Percentiles rank a stretch among this genome's conserved stretches.
These are phyloP conservation scores for Septoria petroselini DNA, from an alignment of 2,329 filamentous ascomycete genomes.

Conservation along the genomic window DNA sequence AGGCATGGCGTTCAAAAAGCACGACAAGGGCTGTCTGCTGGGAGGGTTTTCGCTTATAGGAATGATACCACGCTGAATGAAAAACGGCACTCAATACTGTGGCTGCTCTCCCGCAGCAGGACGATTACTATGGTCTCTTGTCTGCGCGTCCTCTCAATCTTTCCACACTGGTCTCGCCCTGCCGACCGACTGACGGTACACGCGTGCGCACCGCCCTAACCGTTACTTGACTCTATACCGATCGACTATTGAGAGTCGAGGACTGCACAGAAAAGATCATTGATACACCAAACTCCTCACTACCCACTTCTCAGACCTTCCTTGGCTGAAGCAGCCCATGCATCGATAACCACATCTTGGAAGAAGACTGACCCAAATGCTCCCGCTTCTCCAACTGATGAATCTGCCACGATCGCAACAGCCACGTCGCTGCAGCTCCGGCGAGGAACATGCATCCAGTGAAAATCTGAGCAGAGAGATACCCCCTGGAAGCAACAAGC, in stretches of 20 bases:
- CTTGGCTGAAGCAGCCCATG: conserved; percentile 4
- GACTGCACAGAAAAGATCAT: no score
- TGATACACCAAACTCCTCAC: no score
- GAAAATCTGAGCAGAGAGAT: conserved; percentile 57
- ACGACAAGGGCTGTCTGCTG: conserved; percentile 25
- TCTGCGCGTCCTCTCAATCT: no score
- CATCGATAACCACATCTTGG: background rate
- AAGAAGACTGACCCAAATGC: background rate
- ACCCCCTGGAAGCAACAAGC: conserved; percentile 36
- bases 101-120: conserved; percentile 28
- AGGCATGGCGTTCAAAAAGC: conserved; percentile 26
- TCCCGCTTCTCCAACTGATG: conserved; percentile 44
- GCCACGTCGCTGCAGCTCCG: conserved; percentile 50
- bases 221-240: no score
- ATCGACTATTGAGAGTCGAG: no score
- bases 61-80: conserved; percentile 28
- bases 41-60: conserved; percentile 21
- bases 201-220: no score
- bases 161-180: no score
- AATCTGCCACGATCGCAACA: conserved; percentile 59
- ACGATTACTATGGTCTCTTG: conserved; percentile 13
- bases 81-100: conserved; percentile 23
- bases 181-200: no score
- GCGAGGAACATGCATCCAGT: conserved; percentile 57
- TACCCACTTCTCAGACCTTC: conserved; percentile 1